Conservation (phyloP, 2,329 filamentous ascomycete species). For the Pseudogymnoascus sp. region DNA sequence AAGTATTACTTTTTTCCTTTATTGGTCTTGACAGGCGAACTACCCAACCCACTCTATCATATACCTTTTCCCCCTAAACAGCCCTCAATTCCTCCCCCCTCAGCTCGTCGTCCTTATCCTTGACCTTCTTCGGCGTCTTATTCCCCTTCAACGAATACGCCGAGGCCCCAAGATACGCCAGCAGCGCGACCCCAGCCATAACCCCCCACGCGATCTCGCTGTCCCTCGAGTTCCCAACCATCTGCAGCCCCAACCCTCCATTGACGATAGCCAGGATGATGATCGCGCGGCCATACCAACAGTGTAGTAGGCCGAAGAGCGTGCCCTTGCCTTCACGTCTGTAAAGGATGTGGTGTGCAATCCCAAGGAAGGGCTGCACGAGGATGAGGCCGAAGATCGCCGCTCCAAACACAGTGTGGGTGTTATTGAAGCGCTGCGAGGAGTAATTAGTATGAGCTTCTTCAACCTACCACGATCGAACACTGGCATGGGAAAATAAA, state of each 20-base stretch:
- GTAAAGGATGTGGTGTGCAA: conserved; percentile 48
- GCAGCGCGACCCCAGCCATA: conserved; percentile 40
- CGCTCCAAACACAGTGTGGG: conserved; percentile 30
- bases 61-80: neutral
- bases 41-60: neutral
- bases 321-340: conserved; percentile 28
- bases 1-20: neutral
- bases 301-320: conserved; percentile 45
- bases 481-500: conserved; percentile 15
- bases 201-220: conserved; percentile 48
- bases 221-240: conserved; percentile 30
- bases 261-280: conserved; percentile 54
- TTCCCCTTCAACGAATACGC: neutral
- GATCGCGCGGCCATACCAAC: conserved; percentile 54
- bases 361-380: conserved; percentile 50
- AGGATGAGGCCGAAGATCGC: conserved; percentile 48
- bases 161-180: conserved; percentile 33
- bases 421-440: conserved; percentile 41
- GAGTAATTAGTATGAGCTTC: neutral
- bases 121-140: neutral
- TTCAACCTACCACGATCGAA: neutral
- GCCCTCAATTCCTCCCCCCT: neutral
- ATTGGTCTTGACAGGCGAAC: neutral
- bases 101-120: neutral
- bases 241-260: conserved; percentile 50